A percentile compares a stretch with the other conserved stretches of the same genome.
Conservation (phyloP, 805 yeast genomes). For the Torulaspora delbrueckii region DNA sequence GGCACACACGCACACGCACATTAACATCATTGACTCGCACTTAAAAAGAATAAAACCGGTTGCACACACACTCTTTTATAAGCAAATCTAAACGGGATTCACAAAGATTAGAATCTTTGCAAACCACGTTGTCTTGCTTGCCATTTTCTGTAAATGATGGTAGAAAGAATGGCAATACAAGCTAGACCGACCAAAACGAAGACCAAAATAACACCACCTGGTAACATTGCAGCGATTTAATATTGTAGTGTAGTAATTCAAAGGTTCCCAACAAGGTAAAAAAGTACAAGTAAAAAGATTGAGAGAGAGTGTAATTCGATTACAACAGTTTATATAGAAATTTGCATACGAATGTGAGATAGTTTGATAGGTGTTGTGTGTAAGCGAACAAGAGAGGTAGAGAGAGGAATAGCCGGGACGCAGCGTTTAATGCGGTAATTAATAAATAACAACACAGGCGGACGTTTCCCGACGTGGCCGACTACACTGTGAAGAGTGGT, state of each 20-base stretch:
- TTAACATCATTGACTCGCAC: neutral
- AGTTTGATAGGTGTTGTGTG: neutral
- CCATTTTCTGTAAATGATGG: conserved; percentile 33
- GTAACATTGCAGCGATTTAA: conserved; percentile 44
- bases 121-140: conserved; percentile 38
- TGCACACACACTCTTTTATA: conserved; percentile 2
- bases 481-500: neutral
- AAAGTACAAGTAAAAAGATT: neutral
- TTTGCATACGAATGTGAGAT: neutral
- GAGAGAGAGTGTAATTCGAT: no score
- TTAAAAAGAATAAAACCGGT: conserved; percentile 1
- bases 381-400: neutral
- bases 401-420: no score
- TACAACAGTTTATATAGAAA: neutral
- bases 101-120: conserved; percentile 32
- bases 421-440: conserved; percentile 6
- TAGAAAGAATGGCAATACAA: conserved; percentile 29
- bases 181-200: conserved; percentile 42
- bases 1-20: conserved; percentile 2
- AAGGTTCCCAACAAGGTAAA: neutral
- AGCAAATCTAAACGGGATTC: neutral
- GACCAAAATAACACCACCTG: conserved; percentile 71
- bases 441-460: neutral
- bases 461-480: conserved; percentile 2
- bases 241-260: neutral